Evolutionary conservation across 2,329 filamentous ascomycete species (phyloP).

Genomic region (Trichoderma hamatum): DNA sequence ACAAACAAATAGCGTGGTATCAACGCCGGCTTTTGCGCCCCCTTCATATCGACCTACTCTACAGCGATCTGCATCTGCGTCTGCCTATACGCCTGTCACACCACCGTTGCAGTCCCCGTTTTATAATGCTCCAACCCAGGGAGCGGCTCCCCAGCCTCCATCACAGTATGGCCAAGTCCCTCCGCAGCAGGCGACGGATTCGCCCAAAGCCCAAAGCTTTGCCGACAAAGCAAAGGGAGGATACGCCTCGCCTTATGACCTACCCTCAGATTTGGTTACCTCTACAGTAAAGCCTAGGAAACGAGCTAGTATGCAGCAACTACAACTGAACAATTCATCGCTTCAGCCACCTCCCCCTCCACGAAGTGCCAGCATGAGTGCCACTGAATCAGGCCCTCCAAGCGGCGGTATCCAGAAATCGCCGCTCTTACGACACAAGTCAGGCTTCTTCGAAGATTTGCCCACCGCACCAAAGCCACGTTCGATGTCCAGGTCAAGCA

Average conservation of each 20-base stretch:
- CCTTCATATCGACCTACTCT: constrained; percentile 22
- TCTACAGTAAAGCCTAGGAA: constrained; percentile 66
- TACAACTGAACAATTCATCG: constrained; percentile 46
- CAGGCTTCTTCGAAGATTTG: constrained; percentile 78
- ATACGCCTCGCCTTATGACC: constrained; percentile 91
- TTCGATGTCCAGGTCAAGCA: constrained; percentile 59
- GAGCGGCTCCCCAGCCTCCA: constrained; percentile 33
- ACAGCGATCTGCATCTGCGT: constrained; percentile 17
- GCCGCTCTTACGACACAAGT: constrained; percentile 45
- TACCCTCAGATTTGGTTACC: constrained; percentile 77
- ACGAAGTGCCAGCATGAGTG: constrained; percentile 63
- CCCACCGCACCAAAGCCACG: constrained; percentile 66
- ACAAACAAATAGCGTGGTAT: background rate
- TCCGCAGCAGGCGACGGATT: constrained; percentile 43
- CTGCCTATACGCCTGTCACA: constrained; percentile 26
- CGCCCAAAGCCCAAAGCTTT: constrained; percentile 76
- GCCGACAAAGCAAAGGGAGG: constrained; percentile 87
- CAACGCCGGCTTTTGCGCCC: constrained; percentile 5
- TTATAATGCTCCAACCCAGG: background rate
- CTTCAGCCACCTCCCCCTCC: constrained; percentile 53
- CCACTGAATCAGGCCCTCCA: constrained; percentile 36
- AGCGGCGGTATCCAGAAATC: constrained; percentile 39
- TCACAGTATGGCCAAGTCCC: constrained; percentile 45
- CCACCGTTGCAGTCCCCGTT: constrained; percentile 1
- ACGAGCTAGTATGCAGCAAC: constrained; percentile 61